Base-by-base conservation (phyloP, 345 rosid genomes). In the Lumnitzera littorea region DNA sequence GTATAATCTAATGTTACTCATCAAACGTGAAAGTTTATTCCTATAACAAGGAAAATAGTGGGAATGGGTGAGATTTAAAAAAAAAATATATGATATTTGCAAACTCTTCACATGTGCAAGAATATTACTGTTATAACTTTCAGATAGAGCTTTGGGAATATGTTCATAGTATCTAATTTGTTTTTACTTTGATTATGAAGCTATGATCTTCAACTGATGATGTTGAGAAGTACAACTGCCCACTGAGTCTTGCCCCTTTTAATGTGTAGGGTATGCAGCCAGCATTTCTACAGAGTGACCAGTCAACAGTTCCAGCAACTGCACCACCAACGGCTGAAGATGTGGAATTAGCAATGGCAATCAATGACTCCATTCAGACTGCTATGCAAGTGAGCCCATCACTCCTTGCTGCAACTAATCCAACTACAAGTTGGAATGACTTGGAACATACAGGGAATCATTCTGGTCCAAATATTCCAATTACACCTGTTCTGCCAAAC, bases 361-460 rank as follows among this genome's bases (percentile, higher is more conserved):
- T 85, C 61, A 84, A 75, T 69, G 89, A 91, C 53, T 88, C 97
- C 50, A 68, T 88, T 74, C 97, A 88, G 67, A 71, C 92, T 31
- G 70, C 76, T 46, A 70, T 65, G 67, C 70, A 61, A 10, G 83
- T 76, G 64, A 54, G 46, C 54, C 61, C 77, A 11, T 52, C 87
- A 15, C 62, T 25, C 63, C 63, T 61, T 61, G 66, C 64, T 62
- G 66, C 72, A 73, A 74, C 90, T 24, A 73, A 79, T 73, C 58
- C 88, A 53, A 85, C 94, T 58, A 53, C 74, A 43, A 65, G 79
- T 68, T 66, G 70, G 61, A 58, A 27, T 60, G 20, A 58, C 64
- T 24, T 72, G 43, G 60, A 36, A 9, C 43, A 36, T 7, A 36
- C 43, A 36, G 43, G 43, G 9, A 36, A 9, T 9, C 43, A 36